Base-by-base conservation (phyloP, 139 green algal genomes). In the Diplosphaera chodatii region DNA sequence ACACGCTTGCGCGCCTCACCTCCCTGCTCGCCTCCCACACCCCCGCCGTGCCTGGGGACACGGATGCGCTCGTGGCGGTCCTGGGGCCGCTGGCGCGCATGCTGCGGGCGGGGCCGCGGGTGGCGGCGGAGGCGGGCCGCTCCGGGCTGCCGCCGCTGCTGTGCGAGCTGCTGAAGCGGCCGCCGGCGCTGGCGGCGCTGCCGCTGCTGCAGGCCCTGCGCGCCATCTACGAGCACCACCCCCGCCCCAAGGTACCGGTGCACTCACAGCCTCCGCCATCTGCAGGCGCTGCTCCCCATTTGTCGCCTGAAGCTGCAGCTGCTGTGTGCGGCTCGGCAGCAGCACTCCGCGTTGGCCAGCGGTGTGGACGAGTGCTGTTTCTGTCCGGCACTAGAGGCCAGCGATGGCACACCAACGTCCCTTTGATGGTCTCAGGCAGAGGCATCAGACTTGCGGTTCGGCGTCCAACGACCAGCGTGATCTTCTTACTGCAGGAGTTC, bases 211-310 rank as follows among this genome's bases (percentile, higher is more conserved):
- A 87, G 59, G 66, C 66, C 30, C 77, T 92, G 67, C 76, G 82
- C 4, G 69, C 72, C 37, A 84, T 92, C 76, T 95, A 95, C 68
- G 81, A 92, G 82, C 80, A 86, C 63, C 84, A 90, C 73, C 89
- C 88, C 0, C 77, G 81, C 3, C 89, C 89, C 33, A 94, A 95
- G 83, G 75, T 74, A 30, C 13, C 41, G 20, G 2, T 5, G n/a
- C n/a, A n/a, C n/a, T n/a, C n/a, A n/a, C n/a, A n/a, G n/a, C n/a
- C n/a, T n/a, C n/a, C n/a, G n/a, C n/a, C n/a, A n/a, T n/a, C n/a
- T n/a, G n/a, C n/a, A n/a, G n/a, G n/a, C n/a, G n/a, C n/a, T n/a
- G n/a, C n/a, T n/a, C n/a, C n/a, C n/a, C n/a, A n/a, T n/a, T n/a
- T n/a, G n/a, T n/a, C n/a, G n/a, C n/a, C n/a, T n/a, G n/a, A n/a